A percentile compares a stretch with the other conserved stretches of the same genome.
Evolutionary conservation across 805 yeast genomes (phyloP).

Genomic region (Sungouiella thailandica): DNA sequence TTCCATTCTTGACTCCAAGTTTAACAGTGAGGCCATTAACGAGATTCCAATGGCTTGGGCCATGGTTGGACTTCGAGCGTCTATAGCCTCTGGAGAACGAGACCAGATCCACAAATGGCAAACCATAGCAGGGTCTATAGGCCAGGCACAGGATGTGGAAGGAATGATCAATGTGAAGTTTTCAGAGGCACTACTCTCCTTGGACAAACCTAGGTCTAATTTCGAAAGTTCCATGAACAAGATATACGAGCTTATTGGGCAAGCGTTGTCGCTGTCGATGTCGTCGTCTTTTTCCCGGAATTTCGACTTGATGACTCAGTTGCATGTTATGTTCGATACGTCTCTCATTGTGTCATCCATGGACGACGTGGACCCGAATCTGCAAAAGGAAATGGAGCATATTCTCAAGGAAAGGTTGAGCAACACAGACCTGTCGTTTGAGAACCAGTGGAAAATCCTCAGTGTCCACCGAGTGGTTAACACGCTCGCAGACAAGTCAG

Average conservation of each 20-base stretch:
- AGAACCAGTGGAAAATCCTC: constrained; percentile 53
- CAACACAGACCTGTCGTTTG: constrained; percentile 44
- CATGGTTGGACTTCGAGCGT: constrained; percentile 67
- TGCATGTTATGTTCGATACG: constrained; percentile 34
- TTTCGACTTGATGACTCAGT: constrained; percentile 29
- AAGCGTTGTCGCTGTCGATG: constrained; percentile 41
- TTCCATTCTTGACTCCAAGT: constrained; percentile 39
- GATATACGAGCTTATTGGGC: constrained; percentile 58
- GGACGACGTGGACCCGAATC: constrained; percentile 6
- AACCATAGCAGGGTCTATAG: constrained; percentile 41
- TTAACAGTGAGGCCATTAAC: constrained; percentile 15
- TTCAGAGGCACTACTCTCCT: constrained; percentile 56
- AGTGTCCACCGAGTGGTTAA: constrained; percentile 53
- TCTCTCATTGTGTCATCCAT: constrained; percentile 18
- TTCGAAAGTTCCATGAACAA: constrained; percentile 40
- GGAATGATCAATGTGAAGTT: constrained; percentile 56
- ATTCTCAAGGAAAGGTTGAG: constrained; percentile 25
- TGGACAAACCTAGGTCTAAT: constrained; percentile 28
- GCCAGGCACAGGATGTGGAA: constrained; percentile 42
- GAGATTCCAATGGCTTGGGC: constrained; percentile 52
- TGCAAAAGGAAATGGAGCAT: constrained; percentile 12
- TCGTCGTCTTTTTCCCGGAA: constrained; percentile 37
- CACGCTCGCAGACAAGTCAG: constrained; percentile 20
- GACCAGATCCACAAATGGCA: constrained; percentile 56
- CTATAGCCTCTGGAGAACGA: constrained; percentile 60